Conservation (phyloP, 805 yeast species). For the Candida endomychidarum region DNA sequence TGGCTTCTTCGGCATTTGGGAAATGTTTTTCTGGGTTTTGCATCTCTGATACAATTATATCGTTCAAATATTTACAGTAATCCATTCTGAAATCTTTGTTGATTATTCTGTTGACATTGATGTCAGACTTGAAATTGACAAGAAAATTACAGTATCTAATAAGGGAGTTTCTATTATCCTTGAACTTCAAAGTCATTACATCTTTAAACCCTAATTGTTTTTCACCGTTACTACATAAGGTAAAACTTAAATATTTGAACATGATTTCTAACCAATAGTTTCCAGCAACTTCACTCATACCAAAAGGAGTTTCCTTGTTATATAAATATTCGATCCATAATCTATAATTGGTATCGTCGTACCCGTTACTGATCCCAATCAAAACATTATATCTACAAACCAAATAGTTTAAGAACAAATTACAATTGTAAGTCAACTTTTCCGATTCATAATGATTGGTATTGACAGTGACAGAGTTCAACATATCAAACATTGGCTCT, state of each 20-base stretch:
- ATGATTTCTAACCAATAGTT: conserved; percentile 35
- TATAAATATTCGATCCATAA: conserved; percentile 32
- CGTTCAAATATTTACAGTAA: conserved; percentile 23
- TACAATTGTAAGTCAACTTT: conserved; percentile 19
- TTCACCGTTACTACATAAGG: conserved; percentile 20
- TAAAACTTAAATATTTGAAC: conserved; percentile 17
- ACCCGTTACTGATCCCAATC: conserved; percentile 24
- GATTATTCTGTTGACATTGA: conserved; percentile 12
- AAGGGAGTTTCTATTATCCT: conserved; percentile 24
- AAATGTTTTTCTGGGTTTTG: conserved; percentile 20
- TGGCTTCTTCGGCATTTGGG: conserved; percentile 29
- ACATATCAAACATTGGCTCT: conserved; percentile 19
- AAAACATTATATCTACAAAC: conserved; percentile 34
- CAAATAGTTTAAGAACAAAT: conserved; percentile 28
- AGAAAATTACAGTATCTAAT: conserved; percentile 29
- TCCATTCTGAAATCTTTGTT: conserved; percentile 24
- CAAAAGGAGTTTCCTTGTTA: conserved; percentile 21
- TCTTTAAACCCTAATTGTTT: conserved; percentile 19
- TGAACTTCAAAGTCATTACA: conserved; percentile 21
- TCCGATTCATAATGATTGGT: conserved; percentile 12
- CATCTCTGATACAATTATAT: conserved; percentile 17
- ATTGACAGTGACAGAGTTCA: conserved; percentile 17
- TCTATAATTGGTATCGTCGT: conserved; percentile 15
- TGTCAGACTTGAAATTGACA: conserved; percentile 16
- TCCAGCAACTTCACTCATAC: conserved; percentile 33